phyloP scores from a whole-genome alignment of 768 basidiomycete species.

The Suillus cothurnatus region DNA sequence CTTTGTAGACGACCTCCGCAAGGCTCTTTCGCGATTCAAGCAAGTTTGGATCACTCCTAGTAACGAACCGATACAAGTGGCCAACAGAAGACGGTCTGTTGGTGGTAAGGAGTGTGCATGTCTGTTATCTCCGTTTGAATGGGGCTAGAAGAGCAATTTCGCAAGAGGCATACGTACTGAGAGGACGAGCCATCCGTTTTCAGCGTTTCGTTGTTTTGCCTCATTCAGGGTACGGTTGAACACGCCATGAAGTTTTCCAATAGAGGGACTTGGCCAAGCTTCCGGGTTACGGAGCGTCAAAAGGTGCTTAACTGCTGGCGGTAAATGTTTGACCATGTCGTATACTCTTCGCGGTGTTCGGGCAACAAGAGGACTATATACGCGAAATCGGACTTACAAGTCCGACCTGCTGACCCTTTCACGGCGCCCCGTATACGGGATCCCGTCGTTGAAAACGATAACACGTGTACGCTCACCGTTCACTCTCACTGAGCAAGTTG shows the following conservation, averaged over 20 bases:
- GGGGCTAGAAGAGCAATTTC: constrained; percentile 26
- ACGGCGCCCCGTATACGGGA: constrained; percentile 2
- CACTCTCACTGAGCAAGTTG: not conserved
- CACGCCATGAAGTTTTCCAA: constrained; percentile 52
- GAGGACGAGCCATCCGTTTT: constrained; percentile 81
- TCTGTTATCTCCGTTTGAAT: constrained; percentile 49
- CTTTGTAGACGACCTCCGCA: constrained; percentile 64
- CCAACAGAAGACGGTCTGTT: constrained; percentile 82
- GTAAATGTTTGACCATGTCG: constrained; percentile 48
- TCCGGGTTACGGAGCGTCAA: constrained; percentile 68
- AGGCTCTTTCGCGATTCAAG: constrained; percentile 44
- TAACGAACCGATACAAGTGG: constrained; percentile 79
- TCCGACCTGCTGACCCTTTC: constrained; percentile 4
- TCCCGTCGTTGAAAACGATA: not conserved
- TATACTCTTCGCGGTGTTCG: not conserved
- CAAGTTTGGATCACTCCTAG: constrained; percentile 47
- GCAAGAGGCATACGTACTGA: constrained; percentile 49
- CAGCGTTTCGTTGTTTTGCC: constrained; percentile 63
- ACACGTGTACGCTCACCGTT: not conserved
- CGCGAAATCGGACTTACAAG: not conserved
- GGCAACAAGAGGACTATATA: constrained; percentile 2
- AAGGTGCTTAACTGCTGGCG: constrained; percentile 71
- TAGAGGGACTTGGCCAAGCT: constrained; percentile 57
- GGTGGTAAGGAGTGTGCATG: constrained; percentile 79
- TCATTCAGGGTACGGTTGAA: constrained; percentile 66